Conservation (phyloP, 352 stramenopile species). For the Phytophthora lateralis region DNA sequence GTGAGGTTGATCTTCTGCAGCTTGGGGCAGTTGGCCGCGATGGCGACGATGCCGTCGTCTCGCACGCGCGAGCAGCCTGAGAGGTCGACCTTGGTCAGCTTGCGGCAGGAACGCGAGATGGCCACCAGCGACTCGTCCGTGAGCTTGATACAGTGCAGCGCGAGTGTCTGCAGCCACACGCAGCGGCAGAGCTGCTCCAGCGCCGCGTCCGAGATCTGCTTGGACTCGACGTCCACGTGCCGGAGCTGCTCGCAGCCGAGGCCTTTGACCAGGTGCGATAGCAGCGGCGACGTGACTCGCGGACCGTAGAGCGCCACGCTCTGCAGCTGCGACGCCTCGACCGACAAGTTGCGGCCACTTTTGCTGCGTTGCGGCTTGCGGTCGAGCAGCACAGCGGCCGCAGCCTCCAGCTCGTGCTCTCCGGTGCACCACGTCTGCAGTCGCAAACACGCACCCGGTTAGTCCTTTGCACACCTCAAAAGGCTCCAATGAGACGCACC, state of each 20-base stretch:
- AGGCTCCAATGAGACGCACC: slow-evolving; percentile 31
- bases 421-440: slow-evolving; percentile 75
- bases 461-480: background rate
- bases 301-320: slow-evolving; percentile 68
- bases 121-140: slow-evolving; percentile 49
- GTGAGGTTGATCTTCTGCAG: slow-evolving; percentile 74
- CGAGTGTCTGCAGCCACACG: slow-evolving; percentile 38
- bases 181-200: slow-evolving; percentile 51
- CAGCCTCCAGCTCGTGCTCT: slow-evolving; percentile 58
- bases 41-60: slow-evolving; percentile 76
- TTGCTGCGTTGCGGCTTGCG: slow-evolving; percentile 16
- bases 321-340: slow-evolving; percentile 42
- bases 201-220: slow-evolving; percentile 58
- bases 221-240: slow-evolving; percentile 73
- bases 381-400: slow-evolving; percentile 40
- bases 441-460: background rate
- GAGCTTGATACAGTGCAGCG: slow-evolving; percentile 80
- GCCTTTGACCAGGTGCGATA: slow-evolving; percentile 49
- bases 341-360: slow-evolving; percentile 6
- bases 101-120: slow-evolving; percentile 45
- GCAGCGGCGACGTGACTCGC: slow-evolving; percentile 48
- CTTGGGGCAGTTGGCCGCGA: slow-evolving; percentile 53
- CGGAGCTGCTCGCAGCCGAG: slow-evolving; percentile 42
- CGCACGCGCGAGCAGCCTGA: slow-evolving; percentile 76
- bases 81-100: slow-evolving; percentile 65